Evolutionary conservation across 2,329 filamentous ascomycete species (phyloP).

Genomic region (Pseudogymnoascus sp.): DNA sequence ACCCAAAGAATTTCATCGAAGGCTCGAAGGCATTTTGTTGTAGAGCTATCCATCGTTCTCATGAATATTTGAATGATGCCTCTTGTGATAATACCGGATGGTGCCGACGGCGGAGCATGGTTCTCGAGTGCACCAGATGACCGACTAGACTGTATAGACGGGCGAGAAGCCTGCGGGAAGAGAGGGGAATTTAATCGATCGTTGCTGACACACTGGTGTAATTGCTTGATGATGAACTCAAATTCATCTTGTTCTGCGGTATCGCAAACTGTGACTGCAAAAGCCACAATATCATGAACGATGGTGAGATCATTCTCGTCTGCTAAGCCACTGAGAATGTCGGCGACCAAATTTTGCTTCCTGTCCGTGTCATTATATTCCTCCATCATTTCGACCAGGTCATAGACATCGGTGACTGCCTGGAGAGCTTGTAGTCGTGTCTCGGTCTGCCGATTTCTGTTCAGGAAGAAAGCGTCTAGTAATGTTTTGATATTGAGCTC

Average conservation of each 20-base stretch:
- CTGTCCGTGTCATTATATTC: constrained; percentile 52
- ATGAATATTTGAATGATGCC: constrained; percentile 74
- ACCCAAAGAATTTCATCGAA: constrained; percentile 61
- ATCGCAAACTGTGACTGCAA: constrained; percentile 59
- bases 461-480: constrained; percentile 56
- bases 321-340: constrained; percentile 54
- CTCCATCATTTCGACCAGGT: constrained; percentile 43
- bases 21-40: constrained; percentile 55
- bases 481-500: constrained; percentile 56
- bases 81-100: constrained; percentile 63
- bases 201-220: constrained; percentile 44
- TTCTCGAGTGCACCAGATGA: not conserved
- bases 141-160: constrained; percentile 6
- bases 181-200: constrained; percentile 40
- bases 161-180: constrained; percentile 22
- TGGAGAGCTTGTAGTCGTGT: constrained; percentile 58
- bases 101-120: constrained; percentile 35
- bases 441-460: constrained; percentile 52
- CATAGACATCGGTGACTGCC: constrained; percentile 46
- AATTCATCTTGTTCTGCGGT: constrained; percentile 54
- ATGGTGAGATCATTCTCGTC: constrained; percentile 59
- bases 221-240: constrained; percentile 47
- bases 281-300: constrained; percentile 57
- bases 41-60: constrained; percentile 60
- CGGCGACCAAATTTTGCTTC: constrained; percentile 52